Percentiles rank a stretch among this genome's conserved stretches.
Evolutionary conservation across 2,329 filamentous ascomycete species (phyloP).

Genomic region (Botryotinia convoluta): DNA sequence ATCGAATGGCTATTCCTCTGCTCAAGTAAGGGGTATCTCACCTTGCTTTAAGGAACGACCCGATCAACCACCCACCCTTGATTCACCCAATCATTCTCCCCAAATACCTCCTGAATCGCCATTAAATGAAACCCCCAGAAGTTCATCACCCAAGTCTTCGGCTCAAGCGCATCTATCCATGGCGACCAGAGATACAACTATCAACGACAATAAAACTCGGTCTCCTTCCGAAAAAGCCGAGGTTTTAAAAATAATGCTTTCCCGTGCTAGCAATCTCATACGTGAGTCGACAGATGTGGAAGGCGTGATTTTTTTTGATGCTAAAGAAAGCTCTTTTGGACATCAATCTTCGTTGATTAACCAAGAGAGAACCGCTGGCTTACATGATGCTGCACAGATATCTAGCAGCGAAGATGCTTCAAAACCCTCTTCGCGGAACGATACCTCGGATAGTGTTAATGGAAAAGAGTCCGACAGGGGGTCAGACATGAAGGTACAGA

Average conservation of each 20-base stretch:
- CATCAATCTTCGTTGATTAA: background rate
- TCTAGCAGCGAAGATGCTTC: slow-evolving; percentile 7
- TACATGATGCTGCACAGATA: background rate
- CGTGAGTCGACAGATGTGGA: slow-evolving; percentile 34
- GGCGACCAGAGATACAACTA: background rate
- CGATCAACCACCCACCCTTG: background rate
- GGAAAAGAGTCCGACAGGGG: background rate
- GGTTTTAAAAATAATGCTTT: slow-evolving; percentile 30
- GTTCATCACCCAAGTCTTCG: too few relatives aligned
- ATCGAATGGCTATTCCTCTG: background rate
- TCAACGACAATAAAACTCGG: background rate
- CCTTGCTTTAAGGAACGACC: background rate
- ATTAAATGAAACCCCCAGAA: background rate
- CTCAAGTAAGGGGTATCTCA: background rate
- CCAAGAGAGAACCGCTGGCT: background rate
- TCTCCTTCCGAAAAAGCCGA: slow-evolving; percentile 11
- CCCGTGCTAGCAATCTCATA: slow-evolving; percentile 35
- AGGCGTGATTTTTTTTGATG: slow-evolving; percentile 35
- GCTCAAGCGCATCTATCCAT: background rate
- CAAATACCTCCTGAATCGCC: too few relatives aligned
- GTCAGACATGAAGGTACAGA: background rate
- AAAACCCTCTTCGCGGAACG: background rate
- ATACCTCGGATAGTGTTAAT: slow-evolving; percentile 5
- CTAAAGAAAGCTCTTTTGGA: slow-evolving; percentile 19
- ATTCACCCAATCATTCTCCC: background rate